phyloP scores from a whole-genome alignment of 768 basidiomycete genomes.

The Collybia sordida region DNA sequence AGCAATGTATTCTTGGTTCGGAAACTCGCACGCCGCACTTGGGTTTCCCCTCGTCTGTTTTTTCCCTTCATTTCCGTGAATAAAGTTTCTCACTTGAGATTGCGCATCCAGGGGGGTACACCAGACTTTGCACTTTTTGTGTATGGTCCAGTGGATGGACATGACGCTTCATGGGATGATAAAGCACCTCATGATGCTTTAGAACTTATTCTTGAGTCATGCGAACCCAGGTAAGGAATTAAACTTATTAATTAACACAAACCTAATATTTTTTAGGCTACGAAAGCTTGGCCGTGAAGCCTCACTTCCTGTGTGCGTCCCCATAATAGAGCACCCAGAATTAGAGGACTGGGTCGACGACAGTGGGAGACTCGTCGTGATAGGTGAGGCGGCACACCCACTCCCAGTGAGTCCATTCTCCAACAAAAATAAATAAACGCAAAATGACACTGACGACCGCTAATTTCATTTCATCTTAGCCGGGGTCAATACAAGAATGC shows the following conservation, averaged over 20 bases:
- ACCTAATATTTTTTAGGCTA: constrained; percentile 22
- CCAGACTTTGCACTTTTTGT: constrained; percentile 27
- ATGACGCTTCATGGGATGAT: constrained; percentile 27
- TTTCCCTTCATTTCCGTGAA: neutral
- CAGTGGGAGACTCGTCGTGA: constrained; percentile 41
- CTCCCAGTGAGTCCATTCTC: constrained; percentile 42
- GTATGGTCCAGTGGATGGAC: constrained; percentile 28
- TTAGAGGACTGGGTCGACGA: constrained; percentile 56
- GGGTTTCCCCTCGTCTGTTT: constrained; percentile 30
- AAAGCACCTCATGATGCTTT: constrained; percentile 30
- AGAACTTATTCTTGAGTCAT: constrained; percentile 22
- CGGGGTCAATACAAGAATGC: constrained; percentile 46
- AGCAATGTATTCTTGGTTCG: constrained; percentile 35
- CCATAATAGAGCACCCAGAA: constrained; percentile 34
- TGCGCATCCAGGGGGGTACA: constrained; percentile 31
- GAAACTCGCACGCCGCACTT: constrained; percentile 25
- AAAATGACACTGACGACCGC: neutral
- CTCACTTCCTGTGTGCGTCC: constrained; percentile 30
- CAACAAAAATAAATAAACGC: neutral
- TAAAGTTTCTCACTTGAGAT: constrained; percentile 3
- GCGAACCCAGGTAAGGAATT: constrained; percentile 38
- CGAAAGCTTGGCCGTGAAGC: constrained; percentile 36
- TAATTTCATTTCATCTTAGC: constrained; percentile 26
- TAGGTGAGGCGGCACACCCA: constrained; percentile 61
- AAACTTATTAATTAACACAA: neutral